Evolutionary conservation across 768 basidiomycete species (phyloP).

Genomic region (Leucocoprinus sp.): DNA sequence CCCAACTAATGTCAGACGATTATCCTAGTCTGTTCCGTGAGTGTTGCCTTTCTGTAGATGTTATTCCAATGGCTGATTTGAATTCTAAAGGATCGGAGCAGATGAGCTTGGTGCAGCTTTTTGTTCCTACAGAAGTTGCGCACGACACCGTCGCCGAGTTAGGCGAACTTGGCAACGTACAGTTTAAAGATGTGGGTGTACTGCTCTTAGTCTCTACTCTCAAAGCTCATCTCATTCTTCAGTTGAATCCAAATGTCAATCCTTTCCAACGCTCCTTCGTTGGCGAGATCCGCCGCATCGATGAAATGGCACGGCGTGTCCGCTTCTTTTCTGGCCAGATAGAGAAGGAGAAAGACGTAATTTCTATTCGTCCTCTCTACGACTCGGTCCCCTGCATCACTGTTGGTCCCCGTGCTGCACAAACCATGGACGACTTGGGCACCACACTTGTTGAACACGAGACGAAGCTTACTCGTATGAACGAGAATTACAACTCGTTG

Average conservation of each 20-base stretch:
- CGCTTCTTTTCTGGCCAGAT: slow-evolving; percentile 87
- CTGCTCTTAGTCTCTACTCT: neutral
- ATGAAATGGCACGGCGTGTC: slow-evolving; percentile 93
- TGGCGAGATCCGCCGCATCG: slow-evolving; percentile 88
- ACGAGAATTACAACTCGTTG: slow-evolving; percentile 83
- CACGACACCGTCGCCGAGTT: slow-evolving; percentile 95
- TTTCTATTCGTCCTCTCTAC: slow-evolving; percentile 77
- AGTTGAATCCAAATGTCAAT: slow-evolving; percentile 93
- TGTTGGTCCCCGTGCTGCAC: slow-evolving; percentile 86
- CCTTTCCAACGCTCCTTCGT: slow-evolving; percentile 98
- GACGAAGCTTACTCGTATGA: slow-evolving; percentile 78
- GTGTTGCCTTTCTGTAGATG: slow-evolving; percentile 18
- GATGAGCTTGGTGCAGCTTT: slow-evolving; percentile 97
- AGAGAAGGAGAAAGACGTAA: slow-evolving; percentile 71
- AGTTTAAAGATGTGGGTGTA: slow-evolving; percentile 86
- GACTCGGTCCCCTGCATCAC: slow-evolving; percentile 85
- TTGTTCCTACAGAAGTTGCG: slow-evolving; percentile 93
- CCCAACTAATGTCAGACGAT: slow-evolving; percentile 55
- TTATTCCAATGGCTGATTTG: slow-evolving; percentile 1
- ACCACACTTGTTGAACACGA: slow-evolving; percentile 84
- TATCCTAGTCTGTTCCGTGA: slow-evolving; percentile 82
- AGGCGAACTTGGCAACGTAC: slow-evolving; percentile 90
- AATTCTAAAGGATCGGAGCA: slow-evolving; percentile 74
- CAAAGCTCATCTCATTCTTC: slow-evolving; percentile 1
- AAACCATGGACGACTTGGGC: slow-evolving; percentile 90